Evolutionary conservation across 2,329 filamentous ascomycete genomes (phyloP).

Genomic region (Teratosphaeriaceae sp.): DNA sequence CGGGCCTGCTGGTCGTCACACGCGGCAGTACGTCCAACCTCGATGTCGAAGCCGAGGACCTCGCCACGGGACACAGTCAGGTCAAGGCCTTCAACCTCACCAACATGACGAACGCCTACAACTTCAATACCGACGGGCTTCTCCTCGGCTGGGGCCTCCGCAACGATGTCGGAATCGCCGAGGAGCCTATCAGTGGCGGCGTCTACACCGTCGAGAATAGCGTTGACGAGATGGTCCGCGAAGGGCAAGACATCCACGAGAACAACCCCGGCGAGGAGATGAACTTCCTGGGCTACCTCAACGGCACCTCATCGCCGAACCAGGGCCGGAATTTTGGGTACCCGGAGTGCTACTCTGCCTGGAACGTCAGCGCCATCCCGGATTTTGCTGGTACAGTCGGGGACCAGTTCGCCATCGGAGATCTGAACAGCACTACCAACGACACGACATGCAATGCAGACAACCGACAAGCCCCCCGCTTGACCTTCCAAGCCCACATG

Average conservation of each 20-base stretch:
- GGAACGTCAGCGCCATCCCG: conserved; percentile 49
- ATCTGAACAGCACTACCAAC: conserved; percentile 40
- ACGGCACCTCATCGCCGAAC: conserved; percentile 36
- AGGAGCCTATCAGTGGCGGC: conserved; percentile 47
- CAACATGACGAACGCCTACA: conserved; percentile 33
- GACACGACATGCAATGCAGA: conserved; percentile 38
- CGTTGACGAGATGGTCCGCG: conserved; percentile 50
- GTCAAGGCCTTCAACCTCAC: conserved; percentile 56
- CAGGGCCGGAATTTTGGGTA: conserved; percentile 61
- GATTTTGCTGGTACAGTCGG: conserved; percentile 40
- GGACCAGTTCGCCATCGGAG: conserved; percentile 44
- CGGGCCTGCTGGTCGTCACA: conserved; percentile 56
- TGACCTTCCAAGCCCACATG: conserved; percentile 60
- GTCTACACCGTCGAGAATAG: conserved; percentile 62
- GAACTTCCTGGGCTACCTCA: conserved; percentile 62
- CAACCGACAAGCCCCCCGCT: conserved; percentile 37
- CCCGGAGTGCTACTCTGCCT: conserved; percentile 61
- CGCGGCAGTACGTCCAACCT: conserved; percentile 59
- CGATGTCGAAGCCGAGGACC: conserved; percentile 47
- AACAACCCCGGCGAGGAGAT: conserved; percentile 69
- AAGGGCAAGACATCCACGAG: conserved; percentile 34
- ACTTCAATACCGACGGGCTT: conserved; percentile 46
- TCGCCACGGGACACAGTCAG: conserved; percentile 55
- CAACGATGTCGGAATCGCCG: conserved; percentile 65
- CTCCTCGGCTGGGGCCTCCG: conserved; percentile 61